Conservation (phyloP, 176 grass and related monocot species). For the Musa troglodytarum region DNA sequence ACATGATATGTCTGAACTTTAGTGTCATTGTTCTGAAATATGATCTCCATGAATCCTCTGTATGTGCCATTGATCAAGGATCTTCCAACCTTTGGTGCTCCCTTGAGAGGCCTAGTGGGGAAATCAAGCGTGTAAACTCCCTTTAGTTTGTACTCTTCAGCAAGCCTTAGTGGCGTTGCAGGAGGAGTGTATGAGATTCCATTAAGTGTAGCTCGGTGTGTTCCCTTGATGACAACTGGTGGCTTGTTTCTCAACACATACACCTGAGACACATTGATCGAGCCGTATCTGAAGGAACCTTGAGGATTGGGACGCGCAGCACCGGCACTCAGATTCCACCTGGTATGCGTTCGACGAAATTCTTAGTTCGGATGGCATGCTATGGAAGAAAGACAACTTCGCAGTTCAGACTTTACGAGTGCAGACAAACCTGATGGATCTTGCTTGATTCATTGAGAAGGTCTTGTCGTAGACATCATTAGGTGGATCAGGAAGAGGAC, state of each 20-base stretch:
- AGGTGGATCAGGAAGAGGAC: slow-evolving; percentile 64
- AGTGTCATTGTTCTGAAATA: slow-evolving; percentile 96
- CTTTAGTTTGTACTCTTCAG: slow-evolving; percentile 57
- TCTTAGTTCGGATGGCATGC: too few relatives aligned
- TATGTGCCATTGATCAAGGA: slow-evolving; percentile 72
- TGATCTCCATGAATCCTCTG: slow-evolving; percentile 83
- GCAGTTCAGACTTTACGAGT: too few relatives aligned
- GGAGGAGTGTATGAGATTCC: slow-evolving; percentile 62
- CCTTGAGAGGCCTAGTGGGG: slow-evolving; percentile 42
- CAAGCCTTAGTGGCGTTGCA: slow-evolving; percentile 69
- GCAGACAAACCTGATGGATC: slow-evolving; percentile 39
- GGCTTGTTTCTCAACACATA: slow-evolving; percentile 53
- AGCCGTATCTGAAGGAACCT: slow-evolving; percentile 74
- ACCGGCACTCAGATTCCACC: slow-evolving; percentile 83
- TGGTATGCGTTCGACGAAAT: neutral
- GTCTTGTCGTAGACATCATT: slow-evolving; percentile 64
- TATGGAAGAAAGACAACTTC: too few relatives aligned
- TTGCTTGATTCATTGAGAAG: slow-evolving; percentile 89
- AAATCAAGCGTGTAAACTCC: slow-evolving; percentile 83
- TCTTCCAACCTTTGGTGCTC: slow-evolving; percentile 28
- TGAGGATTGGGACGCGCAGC: slow-evolving; percentile 84
- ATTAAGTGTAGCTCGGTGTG: slow-evolving; percentile 42
- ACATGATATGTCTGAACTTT: slow-evolving; percentile 79
- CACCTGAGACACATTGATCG: slow-evolving; percentile 75
- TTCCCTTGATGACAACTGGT: slow-evolving; percentile 39